phyloP scores from a whole-genome alignment of 2,329 filamentous ascomycete species.

The Fusarium sp. region DNA sequence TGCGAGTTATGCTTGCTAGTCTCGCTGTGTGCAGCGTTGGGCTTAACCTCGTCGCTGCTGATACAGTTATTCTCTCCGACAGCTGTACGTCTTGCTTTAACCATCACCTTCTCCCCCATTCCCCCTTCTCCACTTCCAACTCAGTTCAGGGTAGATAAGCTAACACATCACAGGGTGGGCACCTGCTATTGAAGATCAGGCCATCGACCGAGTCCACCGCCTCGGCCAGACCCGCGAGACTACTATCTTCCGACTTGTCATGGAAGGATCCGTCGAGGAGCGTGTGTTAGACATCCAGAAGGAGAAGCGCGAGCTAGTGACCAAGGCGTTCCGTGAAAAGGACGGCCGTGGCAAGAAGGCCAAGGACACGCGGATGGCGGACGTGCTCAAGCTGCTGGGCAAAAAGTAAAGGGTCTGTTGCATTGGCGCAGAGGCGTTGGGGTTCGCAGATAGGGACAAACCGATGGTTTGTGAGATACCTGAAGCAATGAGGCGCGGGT shows the following conservation, averaged over 20 bases:
- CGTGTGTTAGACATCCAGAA: constrained; percentile 83
- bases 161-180: constrained; percentile 78
- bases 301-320: constrained; percentile 84
- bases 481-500: not conserved
- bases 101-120: not conserved
- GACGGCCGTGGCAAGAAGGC: constrained; percentile 64
- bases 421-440: constrained; percentile 9
- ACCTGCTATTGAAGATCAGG: constrained; percentile 92
- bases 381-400: constrained; percentile 66
- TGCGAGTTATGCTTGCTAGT: constrained; percentile 85
- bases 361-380: constrained; percentile 71
- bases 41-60: constrained; percentile 87
- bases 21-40: constrained; percentile 88
- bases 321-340: constrained; percentile 85
- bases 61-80: constrained; percentile 87
- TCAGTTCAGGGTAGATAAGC: not conserved
- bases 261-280: constrained; percentile 87
- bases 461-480: constrained; percentile 16
- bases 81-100: constrained; percentile 68
- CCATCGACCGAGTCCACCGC: constrained; percentile 88
- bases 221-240: constrained; percentile 86
- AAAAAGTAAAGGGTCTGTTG: constrained; percentile 25
- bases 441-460: not conserved
- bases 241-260: constrained; percentile 85
- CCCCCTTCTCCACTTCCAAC: too few species aligned